phyloP scores from a whole-genome alignment of 2,329 filamentous ascomycete genomes.

The Sarocladium kiliense region DNA sequence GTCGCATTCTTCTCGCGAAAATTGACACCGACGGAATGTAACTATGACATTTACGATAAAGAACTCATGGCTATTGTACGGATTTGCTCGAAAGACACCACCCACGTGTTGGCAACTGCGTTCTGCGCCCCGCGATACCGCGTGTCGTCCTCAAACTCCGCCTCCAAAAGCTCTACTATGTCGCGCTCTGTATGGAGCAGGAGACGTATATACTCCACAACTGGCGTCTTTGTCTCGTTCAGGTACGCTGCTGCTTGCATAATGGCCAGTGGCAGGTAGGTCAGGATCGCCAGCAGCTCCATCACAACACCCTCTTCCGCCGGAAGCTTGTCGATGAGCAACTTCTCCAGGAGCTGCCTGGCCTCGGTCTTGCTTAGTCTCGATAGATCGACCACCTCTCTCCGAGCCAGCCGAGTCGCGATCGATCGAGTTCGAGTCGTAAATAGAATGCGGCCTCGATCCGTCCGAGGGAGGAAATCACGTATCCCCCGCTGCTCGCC shows the following conservation, averaged over 20 bases:
- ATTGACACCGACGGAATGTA: no score
- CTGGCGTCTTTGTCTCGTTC: slow-evolving; percentile 20
- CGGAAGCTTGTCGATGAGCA: slow-evolving; percentile 10
- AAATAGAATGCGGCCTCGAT: background rate
- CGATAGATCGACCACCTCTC: background rate
- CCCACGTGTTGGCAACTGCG: slow-evolving; percentile 32
- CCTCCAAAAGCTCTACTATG: background rate
- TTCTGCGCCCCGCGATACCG: slow-evolving; percentile 25
- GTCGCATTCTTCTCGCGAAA: no score
- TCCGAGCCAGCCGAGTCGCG: background rate
- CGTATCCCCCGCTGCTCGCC: background rate
- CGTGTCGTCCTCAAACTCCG: slow-evolving; percentile 26
- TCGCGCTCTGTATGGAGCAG: slow-evolving; percentile 25
- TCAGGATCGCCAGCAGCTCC: slow-evolving; percentile 22
- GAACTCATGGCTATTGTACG: no score
- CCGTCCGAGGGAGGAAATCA: background rate
- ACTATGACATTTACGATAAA: no score
- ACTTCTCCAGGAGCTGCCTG: slow-evolving; percentile 16
- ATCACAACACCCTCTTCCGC: slow-evolving; percentile 6
- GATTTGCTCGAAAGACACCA: slow-evolving; percentile 36
- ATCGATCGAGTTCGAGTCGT: background rate
- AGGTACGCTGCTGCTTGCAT: slow-evolving; percentile 35
- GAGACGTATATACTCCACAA: slow-evolving; percentile 27
- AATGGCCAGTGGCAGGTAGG: slow-evolving; percentile 32
- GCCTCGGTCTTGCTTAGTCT: slow-evolving; percentile 14